Base-by-base conservation (phyloP, 108 stramenopile species). In the Cyclotella sp. region DNA sequence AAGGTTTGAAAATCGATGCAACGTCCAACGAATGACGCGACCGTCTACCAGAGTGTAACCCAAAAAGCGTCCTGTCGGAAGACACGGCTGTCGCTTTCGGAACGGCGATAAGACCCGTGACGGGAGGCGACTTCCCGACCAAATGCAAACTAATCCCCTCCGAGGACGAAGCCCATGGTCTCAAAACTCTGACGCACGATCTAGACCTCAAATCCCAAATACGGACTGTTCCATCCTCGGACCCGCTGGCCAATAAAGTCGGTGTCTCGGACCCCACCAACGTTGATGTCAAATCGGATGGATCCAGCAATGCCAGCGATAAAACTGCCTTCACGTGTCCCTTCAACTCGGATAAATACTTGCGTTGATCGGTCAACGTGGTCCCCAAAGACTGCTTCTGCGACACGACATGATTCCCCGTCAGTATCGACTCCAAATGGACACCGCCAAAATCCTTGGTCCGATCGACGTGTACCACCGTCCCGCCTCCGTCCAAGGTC, bases 191-290 rank as follows among this genome's bases (percentile, higher is more conserved):
- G 21, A 92, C 69, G 58, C 92, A 92, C 30, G 79, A 84, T 68
- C 92, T 62, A 9, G 92, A 84, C 41, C 81, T 82, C 30, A 93
- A 40, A 63, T 93, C 90, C 95, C 95, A 95, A n/a, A 92, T 79
- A 19, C 95, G 90, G 28, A 95, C 28, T 9, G 87, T 79, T 27
- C 95, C 95, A 61, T 82, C 80, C 27, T 86, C 75, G 42, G 90
- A 91, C 7, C 94, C 94, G 75, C 89, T 91, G 15, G 87, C 81
- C 18, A 95, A 76, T 14, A 76, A 45, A 42, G 72, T 47, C 28
- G 68, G 45, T 9, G 30, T 45, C 39, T 59, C 54, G 5, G 34
- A 22, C 11, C 57, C 63, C 13, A 34, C 16, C 28, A 58, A 57
- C 8, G 40, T 26, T 24, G 73, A 54, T 18, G 68, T 46, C 66